Conservation (phyloP, 1,284 basidiomycete genomes). For the Inonotus hispidus region DNA sequence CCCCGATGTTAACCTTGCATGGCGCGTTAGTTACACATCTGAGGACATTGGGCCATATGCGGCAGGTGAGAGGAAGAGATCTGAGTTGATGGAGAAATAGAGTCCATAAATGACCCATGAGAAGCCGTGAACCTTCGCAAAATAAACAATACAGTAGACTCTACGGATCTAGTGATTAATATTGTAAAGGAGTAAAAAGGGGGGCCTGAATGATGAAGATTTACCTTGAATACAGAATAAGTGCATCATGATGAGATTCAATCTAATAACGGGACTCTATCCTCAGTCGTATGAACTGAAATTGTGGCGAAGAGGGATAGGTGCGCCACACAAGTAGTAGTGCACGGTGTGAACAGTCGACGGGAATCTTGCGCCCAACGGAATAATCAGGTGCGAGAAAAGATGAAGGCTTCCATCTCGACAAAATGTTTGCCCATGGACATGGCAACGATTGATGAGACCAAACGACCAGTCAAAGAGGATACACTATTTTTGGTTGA, state of each 20-base stretch:
- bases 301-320: background rate
- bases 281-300: background rate
- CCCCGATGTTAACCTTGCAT: background rate
- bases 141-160: background rate
- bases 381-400: background rate
- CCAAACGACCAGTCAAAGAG: slow-evolving; percentile 1
- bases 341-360: background rate
- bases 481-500: background rate
- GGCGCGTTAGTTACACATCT: background rate
- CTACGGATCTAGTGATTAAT: background rate
- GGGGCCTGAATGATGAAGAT: background rate
- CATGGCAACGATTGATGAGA: background rate
- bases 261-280: too few species aligned
- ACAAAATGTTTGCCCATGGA: background rate
- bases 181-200: background rate
- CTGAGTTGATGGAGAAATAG: background rate
- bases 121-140: background rate
- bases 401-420: background rate
- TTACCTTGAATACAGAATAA: background rate
- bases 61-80: background rate
- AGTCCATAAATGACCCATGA: background rate
- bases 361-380: background rate
- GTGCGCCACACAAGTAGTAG: background rate
- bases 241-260: background rate
- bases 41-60: background rate